These are phyloP conservation scores for Linderniella brevidens DNA, from an alignment of 257 asterid genomes.

Conservation along the genomic window DNA sequence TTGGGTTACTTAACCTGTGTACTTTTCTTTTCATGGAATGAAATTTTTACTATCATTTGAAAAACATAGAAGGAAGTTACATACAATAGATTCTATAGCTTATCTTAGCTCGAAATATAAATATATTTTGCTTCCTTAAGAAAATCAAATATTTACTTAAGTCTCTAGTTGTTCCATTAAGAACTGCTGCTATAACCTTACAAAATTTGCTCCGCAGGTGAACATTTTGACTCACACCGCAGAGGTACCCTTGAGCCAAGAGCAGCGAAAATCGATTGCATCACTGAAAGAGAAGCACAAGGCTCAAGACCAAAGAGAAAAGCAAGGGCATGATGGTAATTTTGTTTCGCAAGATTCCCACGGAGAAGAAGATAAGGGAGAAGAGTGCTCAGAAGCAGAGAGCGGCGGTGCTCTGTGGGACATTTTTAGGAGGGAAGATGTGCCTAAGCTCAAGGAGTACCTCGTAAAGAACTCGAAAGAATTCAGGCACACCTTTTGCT, in stretches of 20 bases:
- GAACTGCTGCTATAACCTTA: not conserved
- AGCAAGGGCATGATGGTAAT: constrained; percentile 7
- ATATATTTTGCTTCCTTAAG: too few species aligned
- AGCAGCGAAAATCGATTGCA: constrained; percentile 43
- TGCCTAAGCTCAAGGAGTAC: constrained; percentile 54
- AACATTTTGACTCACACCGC: constrained; percentile 83
- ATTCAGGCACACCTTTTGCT: constrained; percentile 73
- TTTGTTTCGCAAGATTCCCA: too few species aligned
- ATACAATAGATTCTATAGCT: too few species aligned
- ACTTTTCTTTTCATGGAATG: too few species aligned
- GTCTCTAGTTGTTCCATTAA: too few species aligned
- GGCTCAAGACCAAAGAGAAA: constrained; percentile 58
- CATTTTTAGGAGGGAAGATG: constrained; percentile 83
- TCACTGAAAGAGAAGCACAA: constrained; percentile 48
- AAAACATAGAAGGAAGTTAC: too few species aligned
- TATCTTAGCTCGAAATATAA: too few species aligned
- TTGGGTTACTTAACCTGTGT: too few species aligned
- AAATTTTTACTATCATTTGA: too few species aligned
- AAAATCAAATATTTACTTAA: too few species aligned
- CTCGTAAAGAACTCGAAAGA: constrained; percentile 49
- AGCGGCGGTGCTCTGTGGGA: constrained; percentile 91
- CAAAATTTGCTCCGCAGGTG: constrained; percentile 31
- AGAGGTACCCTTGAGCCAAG: constrained; percentile 35
- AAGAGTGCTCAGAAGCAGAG: constrained; percentile 15
- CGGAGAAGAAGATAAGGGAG: constrained; percentile 11